A percentile compares a stretch with the other conserved stretches of the same genome.
phyloP scores from a whole-genome alignment of 2,329 filamentous ascomycete genomes.

The Arthrobotrys entomopaga region DNA sequence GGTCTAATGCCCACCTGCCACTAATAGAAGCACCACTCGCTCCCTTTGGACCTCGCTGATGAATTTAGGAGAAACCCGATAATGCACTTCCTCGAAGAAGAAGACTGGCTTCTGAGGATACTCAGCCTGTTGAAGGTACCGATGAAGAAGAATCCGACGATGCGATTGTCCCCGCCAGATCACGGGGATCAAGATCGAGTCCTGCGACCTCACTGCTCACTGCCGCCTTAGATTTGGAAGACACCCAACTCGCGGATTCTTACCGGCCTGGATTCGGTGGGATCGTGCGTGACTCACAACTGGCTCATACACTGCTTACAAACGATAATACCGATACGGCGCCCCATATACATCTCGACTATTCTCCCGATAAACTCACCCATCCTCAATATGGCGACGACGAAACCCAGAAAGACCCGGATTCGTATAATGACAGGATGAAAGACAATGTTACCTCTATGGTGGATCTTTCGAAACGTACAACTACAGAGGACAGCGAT shows the following conservation, averaged over 20 bases:
- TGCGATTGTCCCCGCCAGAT: background rate
- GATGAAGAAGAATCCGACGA: conserved; percentile 24
- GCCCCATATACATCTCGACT: conserved; percentile 29
- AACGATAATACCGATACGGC: conserved; percentile 7
- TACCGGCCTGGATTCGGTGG: conserved; percentile 6
- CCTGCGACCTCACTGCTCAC: conserved; percentile 13
- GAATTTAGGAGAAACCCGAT: conserved; percentile 12
- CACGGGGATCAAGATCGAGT: conserved; percentile 11
- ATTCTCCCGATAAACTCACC: conserved; percentile 31
- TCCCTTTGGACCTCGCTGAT: conserved; percentile 18
- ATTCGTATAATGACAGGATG: conserved; percentile 39
- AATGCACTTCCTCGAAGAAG: conserved; percentile 5
- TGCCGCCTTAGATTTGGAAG: conserved; percentile 5
- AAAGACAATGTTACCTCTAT: conserved; percentile 19
- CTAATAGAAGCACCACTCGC: background rate
- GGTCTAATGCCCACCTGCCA: conserved; percentile 7
- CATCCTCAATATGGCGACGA: conserved; percentile 21
- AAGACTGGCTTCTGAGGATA: conserved; percentile 27
- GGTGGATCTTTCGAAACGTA: conserved; percentile 4
- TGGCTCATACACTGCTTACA: conserved; percentile 30
- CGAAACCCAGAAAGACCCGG: conserved; percentile 33
- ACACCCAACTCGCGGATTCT: conserved; percentile 1
- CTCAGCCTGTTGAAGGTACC: conserved; percentile 14
- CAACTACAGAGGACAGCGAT: conserved; percentile 1
- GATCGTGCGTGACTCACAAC: conserved; percentile 16